A percentile compares a stretch with the other conserved stretches of the same genome.
These are phyloP conservation scores for Coniferiporia sulphurascens DNA, from an alignment of 1,284 basidiomycete genomes.

Conservation along the genomic window DNA sequence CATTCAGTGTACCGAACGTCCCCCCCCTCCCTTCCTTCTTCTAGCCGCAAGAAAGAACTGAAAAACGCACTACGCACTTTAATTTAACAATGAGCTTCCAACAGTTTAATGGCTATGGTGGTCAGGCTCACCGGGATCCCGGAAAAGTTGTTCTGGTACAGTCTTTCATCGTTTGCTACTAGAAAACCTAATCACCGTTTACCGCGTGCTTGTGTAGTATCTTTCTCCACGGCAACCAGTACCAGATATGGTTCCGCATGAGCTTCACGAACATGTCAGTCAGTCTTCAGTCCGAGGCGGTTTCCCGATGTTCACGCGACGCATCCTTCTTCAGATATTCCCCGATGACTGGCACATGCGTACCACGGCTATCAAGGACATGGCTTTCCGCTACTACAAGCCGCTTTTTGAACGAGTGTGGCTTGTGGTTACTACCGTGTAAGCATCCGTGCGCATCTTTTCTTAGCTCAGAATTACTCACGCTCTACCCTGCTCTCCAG, in stretches of 20 bases:
- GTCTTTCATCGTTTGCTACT: neutral
- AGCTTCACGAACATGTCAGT: conserved; percentile 30
- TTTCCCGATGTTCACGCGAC: neutral
- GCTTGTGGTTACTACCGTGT: conserved; percentile 38
- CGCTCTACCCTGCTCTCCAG: conserved; percentile 24
- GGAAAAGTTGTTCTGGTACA: conserved; percentile 15
- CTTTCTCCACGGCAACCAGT: conserved; percentile 29
- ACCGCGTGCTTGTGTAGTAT: conserved; percentile 25
- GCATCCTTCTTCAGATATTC: conserved; percentile 32
- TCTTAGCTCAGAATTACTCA: neutral
- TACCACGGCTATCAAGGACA: conserved; percentile 34
- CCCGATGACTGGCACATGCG: conserved; percentile 43
- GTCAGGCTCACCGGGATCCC: conserved; percentile 7
- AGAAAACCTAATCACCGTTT: neutral
- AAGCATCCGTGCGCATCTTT: conserved; percentile 19
- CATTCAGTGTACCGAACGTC: too few relatives aligned
- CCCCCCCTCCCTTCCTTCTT: too few relatives aligned
- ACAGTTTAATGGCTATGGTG: conserved; percentile 13
- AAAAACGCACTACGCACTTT: neutral
- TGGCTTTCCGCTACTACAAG: conserved; percentile 40
- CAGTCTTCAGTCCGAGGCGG: neutral
- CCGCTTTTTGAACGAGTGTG: conserved; percentile 44
- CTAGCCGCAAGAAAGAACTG: neutral
- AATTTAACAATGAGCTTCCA: conserved; percentile 13
- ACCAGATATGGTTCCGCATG: conserved; percentile 30